These are phyloP conservation scores for Aschersonia sp. DNA, from an alignment of 2,329 filamentous ascomycete species.

Conservation along the genomic window DNA sequence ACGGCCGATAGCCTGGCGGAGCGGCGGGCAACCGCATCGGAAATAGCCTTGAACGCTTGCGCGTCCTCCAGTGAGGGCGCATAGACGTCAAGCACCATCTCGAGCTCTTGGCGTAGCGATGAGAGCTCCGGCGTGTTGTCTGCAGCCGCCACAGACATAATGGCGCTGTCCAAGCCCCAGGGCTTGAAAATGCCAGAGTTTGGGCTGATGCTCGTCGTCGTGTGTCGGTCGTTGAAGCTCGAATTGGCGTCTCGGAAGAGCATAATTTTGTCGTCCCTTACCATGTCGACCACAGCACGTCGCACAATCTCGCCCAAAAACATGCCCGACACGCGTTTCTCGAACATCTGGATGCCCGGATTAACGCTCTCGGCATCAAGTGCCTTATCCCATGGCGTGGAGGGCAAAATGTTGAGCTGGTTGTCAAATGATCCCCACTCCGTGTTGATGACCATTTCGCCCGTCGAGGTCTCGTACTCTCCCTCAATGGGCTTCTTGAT, in stretches of 20 bases:
- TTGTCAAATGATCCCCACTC: slow-evolving; percentile 99
- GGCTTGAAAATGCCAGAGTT: slow-evolving; percentile 56
- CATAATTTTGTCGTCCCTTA: slow-evolving; percentile 49
- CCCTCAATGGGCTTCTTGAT: slow-evolving; percentile 63
- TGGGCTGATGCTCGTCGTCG: slow-evolving; percentile 53
- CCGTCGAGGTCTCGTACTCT: slow-evolving; percentile 64
- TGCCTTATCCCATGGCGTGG: slow-evolving; percentile 65
- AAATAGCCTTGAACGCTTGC: slow-evolving; percentile 70
- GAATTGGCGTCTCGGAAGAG: slow-evolving; percentile 69
- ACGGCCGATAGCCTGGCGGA: slow-evolving; percentile 80
- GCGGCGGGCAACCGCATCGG: slow-evolving; percentile 72
- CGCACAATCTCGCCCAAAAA: slow-evolving; percentile 91
- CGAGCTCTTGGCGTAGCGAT: slow-evolving; percentile 62
- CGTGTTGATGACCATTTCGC: slow-evolving; percentile 94
- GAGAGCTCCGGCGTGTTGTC: slow-evolving; percentile 61
- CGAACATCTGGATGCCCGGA: slow-evolving; percentile 94
- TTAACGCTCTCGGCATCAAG: slow-evolving; percentile 75
- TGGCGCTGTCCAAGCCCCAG: slow-evolving; percentile 84
- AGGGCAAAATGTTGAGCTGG: slow-evolving; percentile 72
- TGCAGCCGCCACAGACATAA: slow-evolving; percentile 74
- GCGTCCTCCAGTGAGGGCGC: slow-evolving; percentile 72
- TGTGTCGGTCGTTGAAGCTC: slow-evolving; percentile 51
- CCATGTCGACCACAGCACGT: slow-evolving; percentile 56
- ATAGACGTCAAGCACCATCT: slow-evolving; percentile 61
- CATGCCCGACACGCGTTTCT: slow-evolving; percentile 97